phyloP scores from a whole-genome alignment of 106 monocot genomes.

The Acanthochlamys bracteata region DNA sequence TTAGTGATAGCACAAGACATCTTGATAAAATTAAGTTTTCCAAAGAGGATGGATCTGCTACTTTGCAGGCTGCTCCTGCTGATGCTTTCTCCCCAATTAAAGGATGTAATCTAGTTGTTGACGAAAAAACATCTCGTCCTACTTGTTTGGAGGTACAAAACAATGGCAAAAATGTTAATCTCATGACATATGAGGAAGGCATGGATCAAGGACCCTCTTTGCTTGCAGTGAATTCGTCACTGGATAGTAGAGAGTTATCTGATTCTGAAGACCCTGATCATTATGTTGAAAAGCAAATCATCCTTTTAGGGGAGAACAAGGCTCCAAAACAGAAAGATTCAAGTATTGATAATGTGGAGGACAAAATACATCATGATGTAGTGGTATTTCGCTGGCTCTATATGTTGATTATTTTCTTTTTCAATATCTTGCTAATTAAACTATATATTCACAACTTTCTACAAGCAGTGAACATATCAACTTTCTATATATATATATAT shows the following conservation, averaged over 20 bases:
- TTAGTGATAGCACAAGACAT: background rate
- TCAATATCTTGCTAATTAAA: too few relatives aligned
- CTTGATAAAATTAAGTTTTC: background rate
- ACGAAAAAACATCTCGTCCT: background rate
- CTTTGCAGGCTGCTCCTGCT: background rate
- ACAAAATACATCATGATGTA: background rate
- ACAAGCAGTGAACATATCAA: too few relatives aligned
- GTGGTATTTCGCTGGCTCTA: too few relatives aligned
- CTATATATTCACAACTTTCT: too few relatives aligned
- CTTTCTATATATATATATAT: too few relatives aligned
- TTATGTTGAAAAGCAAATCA: constrained; percentile 22
- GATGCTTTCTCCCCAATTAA: constrained; percentile 3
- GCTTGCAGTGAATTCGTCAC: background rate
- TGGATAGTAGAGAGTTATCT: background rate
- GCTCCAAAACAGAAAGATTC: constrained; percentile 1
- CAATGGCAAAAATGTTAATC: constrained; percentile 3
- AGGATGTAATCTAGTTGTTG: constrained; percentile 6
- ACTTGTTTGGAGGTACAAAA: constrained; percentile 5
- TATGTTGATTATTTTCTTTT: too few relatives aligned
- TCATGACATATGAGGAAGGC: background rate
- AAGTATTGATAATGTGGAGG: background rate
- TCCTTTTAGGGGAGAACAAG: constrained; percentile 18
- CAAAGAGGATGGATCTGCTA: constrained; percentile 1
- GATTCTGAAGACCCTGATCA: constrained; percentile 15
- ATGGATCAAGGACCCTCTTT: constrained; percentile 1